Evolutionary conservation across 768 basidiomycete genomes (phyloP).

Genomic region (Lactifluus hygrophoroides): DNA sequence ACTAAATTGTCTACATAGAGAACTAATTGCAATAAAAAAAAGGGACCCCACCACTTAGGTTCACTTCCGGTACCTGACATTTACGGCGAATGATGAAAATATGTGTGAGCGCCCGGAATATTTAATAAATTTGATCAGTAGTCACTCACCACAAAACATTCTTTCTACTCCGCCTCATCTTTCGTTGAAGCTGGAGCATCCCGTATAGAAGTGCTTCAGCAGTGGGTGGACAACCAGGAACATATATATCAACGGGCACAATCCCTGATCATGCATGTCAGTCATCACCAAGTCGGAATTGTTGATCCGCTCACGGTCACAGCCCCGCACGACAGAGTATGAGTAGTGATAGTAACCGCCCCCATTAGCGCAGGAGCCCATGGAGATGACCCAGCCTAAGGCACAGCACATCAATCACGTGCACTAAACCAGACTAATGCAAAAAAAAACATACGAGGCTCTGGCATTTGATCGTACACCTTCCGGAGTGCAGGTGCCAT

Average conservation of each 20-base stretch:
- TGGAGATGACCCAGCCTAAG: constrained; percentile 95
- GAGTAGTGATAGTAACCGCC: constrained; percentile 98
- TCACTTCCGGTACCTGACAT: constrained; percentile 43
- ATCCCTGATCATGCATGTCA: constrained; percentile 48
- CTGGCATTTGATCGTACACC: constrained; percentile 98
- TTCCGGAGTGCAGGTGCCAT: constrained; percentile 98
- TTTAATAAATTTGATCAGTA: not conserved
- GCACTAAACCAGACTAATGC: not conserved
- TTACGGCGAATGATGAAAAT: not conserved
- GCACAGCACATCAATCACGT: not conserved
- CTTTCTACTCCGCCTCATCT: constrained; percentile 87
- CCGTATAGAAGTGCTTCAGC: constrained; percentile 97
- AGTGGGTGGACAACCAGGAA: constrained; percentile 89
- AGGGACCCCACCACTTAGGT: not conserved
- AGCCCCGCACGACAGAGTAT: constrained; percentile 96
- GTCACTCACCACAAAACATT: constrained; percentile 72
- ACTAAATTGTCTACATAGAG: not conserved
- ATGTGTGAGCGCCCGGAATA: not conserved
- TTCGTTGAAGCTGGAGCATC: constrained; percentile 93
- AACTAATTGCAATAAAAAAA: not conserved
- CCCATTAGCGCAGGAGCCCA: constrained; percentile 99
- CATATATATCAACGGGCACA: constrained; percentile 97
- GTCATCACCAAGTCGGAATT: constrained; percentile 11
- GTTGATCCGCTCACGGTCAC: constrained; percentile 65
- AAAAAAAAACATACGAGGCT: constrained; percentile 70